phyloP scores from a whole-genome alignment of 208 protist species.

The Entamoeba nuttalli region DNA sequence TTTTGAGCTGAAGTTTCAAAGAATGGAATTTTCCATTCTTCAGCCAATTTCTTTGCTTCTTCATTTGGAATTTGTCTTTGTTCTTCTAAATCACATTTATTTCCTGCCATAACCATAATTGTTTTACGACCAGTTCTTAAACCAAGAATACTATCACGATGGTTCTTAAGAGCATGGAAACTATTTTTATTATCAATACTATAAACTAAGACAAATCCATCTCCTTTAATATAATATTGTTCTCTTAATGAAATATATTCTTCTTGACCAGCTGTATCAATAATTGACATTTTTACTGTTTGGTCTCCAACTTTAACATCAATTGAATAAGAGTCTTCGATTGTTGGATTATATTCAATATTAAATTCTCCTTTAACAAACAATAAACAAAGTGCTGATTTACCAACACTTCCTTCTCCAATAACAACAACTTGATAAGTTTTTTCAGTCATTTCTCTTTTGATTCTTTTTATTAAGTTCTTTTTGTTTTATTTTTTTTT shows the following conservation, averaged over 20 bases:
- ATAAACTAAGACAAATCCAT: conserved; percentile 58
- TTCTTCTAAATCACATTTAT: conserved; percentile 40
- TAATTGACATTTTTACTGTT: neutral
- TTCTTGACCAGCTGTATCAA: conserved; percentile 7
- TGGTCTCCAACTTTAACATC: neutral
- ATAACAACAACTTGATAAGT: neutral
- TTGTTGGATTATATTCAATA: neutral
- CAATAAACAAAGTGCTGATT: neutral
- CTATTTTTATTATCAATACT: conserved; percentile 43
- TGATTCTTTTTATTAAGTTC: too few relatives aligned
- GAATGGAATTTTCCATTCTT: conserved; percentile 28
- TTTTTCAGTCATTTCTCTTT: too few relatives aligned
- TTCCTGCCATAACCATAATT: conserved; percentile 44
- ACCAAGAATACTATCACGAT: conserved; percentile 46
- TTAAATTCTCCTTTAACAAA: neutral
- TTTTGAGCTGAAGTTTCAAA: conserved; percentile 29
- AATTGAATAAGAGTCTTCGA: neutral
- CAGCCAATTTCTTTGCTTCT: conserved; percentile 22
- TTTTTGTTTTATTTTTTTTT: too few relatives aligned
- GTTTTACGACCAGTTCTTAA: neutral
- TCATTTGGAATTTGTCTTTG: conserved; percentile 3
- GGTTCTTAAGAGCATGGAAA: conserved; percentile 44
- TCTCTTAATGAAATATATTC: conserved; percentile 53
- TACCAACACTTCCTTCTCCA: neutral
- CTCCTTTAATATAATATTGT: conserved; percentile 32